Base-by-base conservation (phyloP, 2,329 filamentous ascomycete species). In the Exophiala sideris region DNA sequence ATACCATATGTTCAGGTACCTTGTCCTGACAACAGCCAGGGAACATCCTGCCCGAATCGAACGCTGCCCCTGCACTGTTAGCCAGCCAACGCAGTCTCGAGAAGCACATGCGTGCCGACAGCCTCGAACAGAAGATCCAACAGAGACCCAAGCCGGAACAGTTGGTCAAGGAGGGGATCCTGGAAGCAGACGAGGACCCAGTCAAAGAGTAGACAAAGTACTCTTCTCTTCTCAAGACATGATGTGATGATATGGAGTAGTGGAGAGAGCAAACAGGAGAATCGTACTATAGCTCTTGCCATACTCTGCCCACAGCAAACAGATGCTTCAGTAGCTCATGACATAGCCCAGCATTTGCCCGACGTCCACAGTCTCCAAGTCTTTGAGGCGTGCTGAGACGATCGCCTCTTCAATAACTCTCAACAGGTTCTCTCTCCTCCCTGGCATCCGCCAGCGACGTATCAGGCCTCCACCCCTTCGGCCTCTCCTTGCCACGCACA, bases 391-490 rank as follows among this genome's bases (percentile, higher is more conserved):
- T 12, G 35, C 35, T 4, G 11, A 38, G 11, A 12, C 11, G 7
- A 16, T n/a, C 7, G n/a, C 18, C 20, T 8, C n/a, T n/a, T 61
- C 53, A 62, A 50, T 61, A 61, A 32, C 52, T 57, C 66, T 71
- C 57, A 70, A 70, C 24, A 67, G 66, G 50, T 55, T 64, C 52
- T 70, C 69, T 48, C 68, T 68, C 16, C 71, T 71, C 18, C 66
- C 54, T 33, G 18, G 36, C 53, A 20, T 59, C 54, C 67, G 89
- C 71, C 2, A 52, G 16, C 33, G 46, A 45, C 12, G 40, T 45
- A 67, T 96, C 91, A 3, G 91, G 92, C 67, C 94, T 81, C 92
- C 92, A 97, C 0, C 92, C 92, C 67, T 87, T 89, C 0, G 92
- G 92, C 58, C 91, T 77, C 76, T 99, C 94, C 48, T 86, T 88